Base-by-base conservation (phyloP, 2,329 filamentous ascomycete genomes). In the Rutstroemia sp. region DNA sequence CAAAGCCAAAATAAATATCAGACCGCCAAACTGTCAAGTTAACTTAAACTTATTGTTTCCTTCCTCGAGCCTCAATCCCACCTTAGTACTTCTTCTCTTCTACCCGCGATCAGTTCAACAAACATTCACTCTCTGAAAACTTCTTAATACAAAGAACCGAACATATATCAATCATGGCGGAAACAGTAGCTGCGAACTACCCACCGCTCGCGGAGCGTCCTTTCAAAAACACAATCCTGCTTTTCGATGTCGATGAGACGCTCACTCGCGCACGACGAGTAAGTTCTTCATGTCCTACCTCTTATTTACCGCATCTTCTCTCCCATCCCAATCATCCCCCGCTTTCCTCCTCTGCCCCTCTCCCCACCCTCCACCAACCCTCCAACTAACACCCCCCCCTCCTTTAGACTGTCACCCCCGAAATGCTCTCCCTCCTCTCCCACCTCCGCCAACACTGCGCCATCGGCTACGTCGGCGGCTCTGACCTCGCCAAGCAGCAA, bases 241-340 rank as follows among this genome's bases (percentile, higher is more conserved):
- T 99, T 62, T 99, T 99, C 74, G 94, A 99, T 74, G 94, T 99
- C 59, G 94, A 99, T 72, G 89, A 83, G 69, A 96, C 94, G 30
- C 82, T 99, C 65, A 94, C 91, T 16, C 87, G 84, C 44, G 86
- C 94, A 47, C 84, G 94, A 63, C 79, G 80, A 66, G 89, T 95
- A 78, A 60, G 78, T 72, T 2, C n/a, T 48, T 30, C 44, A 47
- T 23, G 14, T 47, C 21, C 27, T 9, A 39, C 45, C 30, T 23
- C 4, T 25, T 19, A 5, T 12, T 5, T 19, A 9, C 12, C 19
- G 5, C 42, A 44, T n/a, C 49, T 48, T 48, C 54, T 16, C 25
- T 39, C 27, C 9, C 38, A 16, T 41, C 46, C 48, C 39, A 34
- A 21, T 56, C 54, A 59, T 21, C 45, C 16, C 23, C 34, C 37